Evolutionary conservation across 2,329 filamentous ascomycete species (phyloP).

Genomic region (Chrysosporium queenslandicum): DNA sequence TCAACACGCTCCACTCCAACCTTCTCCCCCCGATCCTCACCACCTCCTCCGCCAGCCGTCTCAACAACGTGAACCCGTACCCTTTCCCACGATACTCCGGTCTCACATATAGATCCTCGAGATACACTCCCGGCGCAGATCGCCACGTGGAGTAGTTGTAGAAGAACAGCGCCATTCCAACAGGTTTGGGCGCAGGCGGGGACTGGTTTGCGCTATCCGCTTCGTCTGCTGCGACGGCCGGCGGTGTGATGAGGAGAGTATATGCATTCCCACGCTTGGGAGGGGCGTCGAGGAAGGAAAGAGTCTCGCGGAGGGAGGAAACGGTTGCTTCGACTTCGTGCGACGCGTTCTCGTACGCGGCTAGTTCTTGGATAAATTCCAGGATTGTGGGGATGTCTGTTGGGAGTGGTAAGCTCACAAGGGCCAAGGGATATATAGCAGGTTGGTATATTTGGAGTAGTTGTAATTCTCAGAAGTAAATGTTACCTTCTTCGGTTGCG

Average conservation of each 20-base stretch:
- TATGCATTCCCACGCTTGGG: conserved; percentile 55
- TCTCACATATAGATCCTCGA: conserved; percentile 85
- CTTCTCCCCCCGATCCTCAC: conserved; percentile 60
- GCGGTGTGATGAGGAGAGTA: conserved; percentile 56
- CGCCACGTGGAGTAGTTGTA: conserved; percentile 96
- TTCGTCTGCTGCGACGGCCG: conserved; percentile 40
- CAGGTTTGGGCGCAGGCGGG: conserved; percentile 37
- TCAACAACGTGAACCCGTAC: conserved; percentile 67
- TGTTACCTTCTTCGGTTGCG: conserved; percentile 33
- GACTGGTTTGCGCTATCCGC: no score
- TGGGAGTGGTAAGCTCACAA: no score
- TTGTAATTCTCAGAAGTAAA: not conserved
- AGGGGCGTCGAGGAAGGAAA: conserved; percentile 58
- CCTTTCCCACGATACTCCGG: conserved; percentile 60
- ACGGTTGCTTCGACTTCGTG: conserved; percentile 68
- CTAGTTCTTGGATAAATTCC: conserved; percentile 70
- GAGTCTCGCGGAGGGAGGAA: conserved; percentile 58
- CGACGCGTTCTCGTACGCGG: conserved; percentile 73
- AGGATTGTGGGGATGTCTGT: conserved; percentile 76
- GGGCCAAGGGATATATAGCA: no score
- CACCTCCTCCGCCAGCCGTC: conserved; percentile 69
- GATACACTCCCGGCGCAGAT: conserved; percentile 74
- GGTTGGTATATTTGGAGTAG: no score
- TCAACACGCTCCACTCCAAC: conserved; percentile 83
- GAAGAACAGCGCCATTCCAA: conserved; percentile 82